Evolutionary conservation across 805 yeast species (phyloP).

Genomic region (Saccharomyces mikatae): DNA sequence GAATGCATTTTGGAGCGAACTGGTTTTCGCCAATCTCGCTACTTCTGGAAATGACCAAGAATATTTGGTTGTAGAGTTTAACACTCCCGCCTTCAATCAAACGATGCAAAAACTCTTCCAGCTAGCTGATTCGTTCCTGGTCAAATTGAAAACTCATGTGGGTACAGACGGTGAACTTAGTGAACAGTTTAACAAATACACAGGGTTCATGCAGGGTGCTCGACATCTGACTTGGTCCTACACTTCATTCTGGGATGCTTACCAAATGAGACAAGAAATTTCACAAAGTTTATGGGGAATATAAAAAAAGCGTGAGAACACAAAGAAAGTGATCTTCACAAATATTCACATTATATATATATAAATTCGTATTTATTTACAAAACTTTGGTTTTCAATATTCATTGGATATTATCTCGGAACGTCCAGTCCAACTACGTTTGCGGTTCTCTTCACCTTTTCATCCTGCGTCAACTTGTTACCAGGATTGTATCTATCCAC

Average conservation of each 20-base stretch:
- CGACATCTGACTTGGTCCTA: constrained; percentile 85
- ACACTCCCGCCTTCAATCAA: constrained; percentile 37
- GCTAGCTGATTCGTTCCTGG: constrained; percentile 63
- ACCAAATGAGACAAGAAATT: constrained; percentile 45
- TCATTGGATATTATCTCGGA: constrained; percentile 29
- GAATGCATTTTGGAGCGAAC: background rate
- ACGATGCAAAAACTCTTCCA: constrained; percentile 39
- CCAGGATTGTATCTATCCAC: constrained; percentile 86
- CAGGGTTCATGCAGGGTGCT: constrained; percentile 87
- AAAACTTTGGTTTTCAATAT: background rate
- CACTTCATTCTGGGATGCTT: constrained; percentile 63
- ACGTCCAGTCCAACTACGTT: constrained; percentile 77
- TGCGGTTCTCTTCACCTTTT: constrained; percentile 74
- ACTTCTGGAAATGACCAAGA: background rate
- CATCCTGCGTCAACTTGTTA: constrained; percentile 64
- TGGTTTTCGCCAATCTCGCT: background rate
- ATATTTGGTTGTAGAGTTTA: constrained; percentile 7
- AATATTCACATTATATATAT: background rate
- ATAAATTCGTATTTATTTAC: background rate
- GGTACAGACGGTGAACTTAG: constrained; percentile 65
- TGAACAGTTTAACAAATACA: constrained; percentile 77
- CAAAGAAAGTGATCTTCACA: background rate
- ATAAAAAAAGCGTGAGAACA: background rate
- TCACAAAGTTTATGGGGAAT: background rate
- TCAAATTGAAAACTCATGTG: constrained; percentile 49